Conservation (phyloP, 441 rosid genomes). For the Euphorbia corollata region DNA sequence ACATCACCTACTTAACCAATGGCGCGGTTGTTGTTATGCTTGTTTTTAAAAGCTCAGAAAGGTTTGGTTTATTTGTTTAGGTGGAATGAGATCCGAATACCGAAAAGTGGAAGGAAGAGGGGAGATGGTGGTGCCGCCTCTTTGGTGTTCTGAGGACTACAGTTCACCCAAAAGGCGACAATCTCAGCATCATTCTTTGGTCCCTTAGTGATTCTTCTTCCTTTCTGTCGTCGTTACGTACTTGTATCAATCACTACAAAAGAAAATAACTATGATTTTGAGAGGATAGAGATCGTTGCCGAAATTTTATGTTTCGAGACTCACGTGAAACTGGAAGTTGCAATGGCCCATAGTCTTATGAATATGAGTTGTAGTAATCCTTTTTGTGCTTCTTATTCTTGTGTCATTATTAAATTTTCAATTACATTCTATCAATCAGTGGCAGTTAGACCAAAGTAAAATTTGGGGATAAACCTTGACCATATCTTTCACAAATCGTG, state of each 20-base stretch:
- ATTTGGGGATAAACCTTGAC: too few species aligned
- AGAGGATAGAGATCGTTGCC: too few species aligned
- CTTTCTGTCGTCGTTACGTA: too few species aligned
- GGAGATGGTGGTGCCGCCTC: constrained; percentile 7
- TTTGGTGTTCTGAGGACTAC: constrained; percentile 39
- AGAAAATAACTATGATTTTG: too few species aligned
- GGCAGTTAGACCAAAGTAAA: not conserved
- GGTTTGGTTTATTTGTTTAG: constrained; percentile 16
- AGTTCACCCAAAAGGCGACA: constrained; percentile 20
- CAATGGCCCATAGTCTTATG: not conserved
- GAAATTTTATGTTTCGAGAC: not conserved
- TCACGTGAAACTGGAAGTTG: not conserved
- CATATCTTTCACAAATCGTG: too few species aligned
- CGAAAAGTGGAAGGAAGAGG: constrained; percentile 10
- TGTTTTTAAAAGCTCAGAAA: not conserved
- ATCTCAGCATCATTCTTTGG: constrained; percentile 25
- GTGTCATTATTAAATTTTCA: too few species aligned
- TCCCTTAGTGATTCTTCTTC: not conserved
- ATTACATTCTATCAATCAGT: too few species aligned
- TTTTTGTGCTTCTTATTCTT: not conserved
- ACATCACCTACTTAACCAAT: not conserved
- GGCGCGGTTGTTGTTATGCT: not conserved
- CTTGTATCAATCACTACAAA: too few species aligned
- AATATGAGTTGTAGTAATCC: not conserved
- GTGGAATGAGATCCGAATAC: constrained; percentile 12